Conservation (phyloP, 2,329 filamentous ascomycete species). For the Fusarium transvaalense region DNA sequence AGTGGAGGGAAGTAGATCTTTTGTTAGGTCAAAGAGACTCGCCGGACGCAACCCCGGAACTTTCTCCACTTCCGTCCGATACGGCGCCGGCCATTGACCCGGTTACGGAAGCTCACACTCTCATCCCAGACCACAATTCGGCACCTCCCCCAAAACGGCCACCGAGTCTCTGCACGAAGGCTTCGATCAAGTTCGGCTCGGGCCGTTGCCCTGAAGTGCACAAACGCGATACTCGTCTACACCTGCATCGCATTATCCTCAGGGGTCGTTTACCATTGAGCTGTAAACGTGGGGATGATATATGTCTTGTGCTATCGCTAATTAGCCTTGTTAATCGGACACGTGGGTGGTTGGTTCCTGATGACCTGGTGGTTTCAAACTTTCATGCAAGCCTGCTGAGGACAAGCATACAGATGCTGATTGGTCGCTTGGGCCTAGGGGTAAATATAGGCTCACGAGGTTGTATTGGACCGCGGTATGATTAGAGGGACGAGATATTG, state of each 20-base stretch:
- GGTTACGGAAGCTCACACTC: conserved; percentile 35
- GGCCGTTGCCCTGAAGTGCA: conserved; percentile 32
- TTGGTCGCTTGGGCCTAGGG: conserved; percentile 28
- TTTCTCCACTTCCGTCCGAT: conserved; percentile 28
- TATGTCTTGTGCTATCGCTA: conserved; percentile 17
- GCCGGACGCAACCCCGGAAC: neutral
- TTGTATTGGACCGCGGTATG: conserved; percentile 36
- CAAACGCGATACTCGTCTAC: conserved; percentile 1
- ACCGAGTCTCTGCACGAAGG: conserved; percentile 17
- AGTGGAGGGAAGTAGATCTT: neutral
- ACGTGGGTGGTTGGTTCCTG: conserved; percentile 42
- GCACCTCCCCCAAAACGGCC: conserved; percentile 5
- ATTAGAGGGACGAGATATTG: conserved; percentile 39
- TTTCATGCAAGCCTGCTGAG: conserved; percentile 34
- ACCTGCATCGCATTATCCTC: conserved; percentile 13
- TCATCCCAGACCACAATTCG: neutral
- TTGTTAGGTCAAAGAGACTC: neutral
- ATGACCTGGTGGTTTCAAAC: conserved; percentile 35
- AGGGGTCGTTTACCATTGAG: conserved; percentile 29
- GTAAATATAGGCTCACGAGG: conserved; percentile 22
- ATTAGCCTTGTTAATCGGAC: conserved; percentile 29
- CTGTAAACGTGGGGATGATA: conserved; percentile 32
- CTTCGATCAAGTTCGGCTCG: conserved; percentile 25
- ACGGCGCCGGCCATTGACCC: conserved; percentile 31
- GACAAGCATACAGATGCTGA: conserved; percentile 22